These are phyloP conservation scores for Colletotrichum gigasporum DNA, from an alignment of 2,329 filamentous ascomycete species.

Conservation along the genomic window DNA sequence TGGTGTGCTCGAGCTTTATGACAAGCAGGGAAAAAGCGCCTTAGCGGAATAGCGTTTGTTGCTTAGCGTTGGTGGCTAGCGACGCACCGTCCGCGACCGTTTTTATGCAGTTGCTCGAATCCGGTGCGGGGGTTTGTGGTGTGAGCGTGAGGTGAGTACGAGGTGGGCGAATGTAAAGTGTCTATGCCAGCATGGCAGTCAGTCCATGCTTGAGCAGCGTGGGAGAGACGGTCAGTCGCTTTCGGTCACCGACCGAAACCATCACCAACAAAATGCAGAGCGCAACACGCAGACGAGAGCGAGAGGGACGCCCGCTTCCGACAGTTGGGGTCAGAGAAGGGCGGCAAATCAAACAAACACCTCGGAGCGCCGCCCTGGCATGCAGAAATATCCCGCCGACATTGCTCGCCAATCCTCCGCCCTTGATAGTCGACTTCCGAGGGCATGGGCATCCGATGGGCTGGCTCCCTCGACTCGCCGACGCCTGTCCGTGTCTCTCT, in stretches of 20 bases:
- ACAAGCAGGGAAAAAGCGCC: constrained; percentile 18
- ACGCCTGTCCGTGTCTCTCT: no score
- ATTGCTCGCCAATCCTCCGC: constrained; percentile 13
- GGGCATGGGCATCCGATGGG: no score
- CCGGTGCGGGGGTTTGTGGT: not conserved
- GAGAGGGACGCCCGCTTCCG: not conserved
- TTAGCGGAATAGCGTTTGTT: constrained; percentile 19
- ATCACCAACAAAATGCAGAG: constrained; percentile 7
- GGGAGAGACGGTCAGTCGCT: constrained; percentile 15
- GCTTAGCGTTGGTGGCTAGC: constrained; percentile 25
- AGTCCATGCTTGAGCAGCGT: not conserved
- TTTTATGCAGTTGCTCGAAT: constrained; percentile 21
- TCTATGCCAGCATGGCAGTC: not conserved
- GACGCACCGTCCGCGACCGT: constrained; percentile 30
- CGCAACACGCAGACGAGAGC: constrained; percentile 5
- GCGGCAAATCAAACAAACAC: constrained; percentile 1
- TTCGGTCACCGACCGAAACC: constrained; percentile 30
- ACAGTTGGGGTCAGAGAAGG: constrained; percentile 2
- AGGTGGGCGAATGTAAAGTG: not conserved
- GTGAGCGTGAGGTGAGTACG: not conserved
- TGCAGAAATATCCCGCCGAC: not conserved
- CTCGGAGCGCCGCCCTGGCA: not conserved
- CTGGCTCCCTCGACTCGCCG: constrained; percentile 8
- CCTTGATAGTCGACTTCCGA: not conserved
- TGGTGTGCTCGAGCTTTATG: constrained; percentile 32